Evolutionary conservation across 148 eudicot species (phyloP).

Genomic region (Rheum nobile): DNA sequence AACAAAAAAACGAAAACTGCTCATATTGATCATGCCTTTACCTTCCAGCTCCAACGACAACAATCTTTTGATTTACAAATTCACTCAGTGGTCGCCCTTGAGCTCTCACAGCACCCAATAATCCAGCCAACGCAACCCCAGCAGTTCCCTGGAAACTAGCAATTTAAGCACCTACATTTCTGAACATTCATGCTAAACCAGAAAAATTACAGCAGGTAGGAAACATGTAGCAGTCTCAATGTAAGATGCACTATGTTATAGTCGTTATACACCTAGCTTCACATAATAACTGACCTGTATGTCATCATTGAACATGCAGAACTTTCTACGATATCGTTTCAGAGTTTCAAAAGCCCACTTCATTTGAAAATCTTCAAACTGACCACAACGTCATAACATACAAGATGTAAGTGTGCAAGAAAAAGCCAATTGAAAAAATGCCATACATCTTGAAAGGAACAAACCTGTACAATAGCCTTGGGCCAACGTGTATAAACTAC

Average conservation of each 20-base stretch:
- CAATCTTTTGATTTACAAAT: slow-evolving; percentile 85
- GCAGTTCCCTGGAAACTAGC: slow-evolving; percentile 71
- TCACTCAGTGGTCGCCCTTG: slow-evolving; percentile 85
- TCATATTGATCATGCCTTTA: slow-evolving; percentile 9
- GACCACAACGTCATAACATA: slow-evolving; percentile 10
- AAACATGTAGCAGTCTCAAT: neutral
- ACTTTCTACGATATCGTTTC: slow-evolving; percentile 66
- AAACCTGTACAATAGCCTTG: slow-evolving; percentile 96
- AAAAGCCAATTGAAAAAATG: slow-evolving; percentile 3
- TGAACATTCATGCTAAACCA: neutral
- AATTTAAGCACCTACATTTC: neutral
- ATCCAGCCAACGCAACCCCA: slow-evolving; percentile 96
- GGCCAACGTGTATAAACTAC: slow-evolving; percentile 98
- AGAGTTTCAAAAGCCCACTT: slow-evolving; percentile 99
- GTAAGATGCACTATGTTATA: neutral
- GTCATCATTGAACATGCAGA: slow-evolving; percentile 99
- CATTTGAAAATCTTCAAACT: slow-evolving; percentile 99
- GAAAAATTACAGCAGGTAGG: neutral
- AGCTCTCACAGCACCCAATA: slow-evolving; percentile 90
- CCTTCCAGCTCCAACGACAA: slow-evolving; percentile 99
- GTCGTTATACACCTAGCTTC: neutral
- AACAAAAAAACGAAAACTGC: neutral
- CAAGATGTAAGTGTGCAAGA: slow-evolving; percentile 7
- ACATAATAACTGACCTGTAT: slow-evolving; percentile 48
- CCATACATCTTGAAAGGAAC: slow-evolving; percentile 13